phyloP scores from a whole-genome alignment of 768 basidiomycete species.

The Pholiota conissans region DNA sequence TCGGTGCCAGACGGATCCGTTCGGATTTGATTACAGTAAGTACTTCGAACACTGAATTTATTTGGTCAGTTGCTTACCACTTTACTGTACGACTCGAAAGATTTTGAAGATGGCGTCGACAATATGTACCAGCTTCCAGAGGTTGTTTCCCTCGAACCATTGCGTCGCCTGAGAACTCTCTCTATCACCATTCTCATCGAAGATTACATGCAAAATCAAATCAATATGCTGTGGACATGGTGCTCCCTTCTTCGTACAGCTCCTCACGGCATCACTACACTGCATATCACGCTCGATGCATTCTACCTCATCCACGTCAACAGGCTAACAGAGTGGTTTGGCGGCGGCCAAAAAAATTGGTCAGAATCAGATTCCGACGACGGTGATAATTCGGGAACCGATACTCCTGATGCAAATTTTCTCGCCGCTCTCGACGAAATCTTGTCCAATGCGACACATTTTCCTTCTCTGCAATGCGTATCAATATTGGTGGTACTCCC shows the following conservation, averaged over 20 bases:
- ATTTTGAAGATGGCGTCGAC: neutral
- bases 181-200: neutral
- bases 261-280: neutral
- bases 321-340: no score
- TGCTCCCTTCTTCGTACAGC: neutral
- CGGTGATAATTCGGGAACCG: no score
- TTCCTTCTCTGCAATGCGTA: no score
- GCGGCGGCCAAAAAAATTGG: no score
- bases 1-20: neutral
- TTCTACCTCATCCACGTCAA: no score
- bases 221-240: neutral
- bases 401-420: no score
- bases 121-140: neutral
- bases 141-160: neutral
- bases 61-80: no score
- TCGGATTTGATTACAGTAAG: neutral
- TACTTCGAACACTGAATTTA: no score
- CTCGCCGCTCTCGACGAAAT: no score
- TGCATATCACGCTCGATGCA: neutral
- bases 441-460: no score
- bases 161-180: neutral
- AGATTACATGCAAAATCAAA: neutral
- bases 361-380: no score
- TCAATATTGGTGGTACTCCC: no score
- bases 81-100: neutral